A percentile compares a stretch with the other conserved stretches of the same genome.
Evolutionary conservation across 805 yeast genomes (phyloP).

Genomic region (Millerozyma acaciae): DNA sequence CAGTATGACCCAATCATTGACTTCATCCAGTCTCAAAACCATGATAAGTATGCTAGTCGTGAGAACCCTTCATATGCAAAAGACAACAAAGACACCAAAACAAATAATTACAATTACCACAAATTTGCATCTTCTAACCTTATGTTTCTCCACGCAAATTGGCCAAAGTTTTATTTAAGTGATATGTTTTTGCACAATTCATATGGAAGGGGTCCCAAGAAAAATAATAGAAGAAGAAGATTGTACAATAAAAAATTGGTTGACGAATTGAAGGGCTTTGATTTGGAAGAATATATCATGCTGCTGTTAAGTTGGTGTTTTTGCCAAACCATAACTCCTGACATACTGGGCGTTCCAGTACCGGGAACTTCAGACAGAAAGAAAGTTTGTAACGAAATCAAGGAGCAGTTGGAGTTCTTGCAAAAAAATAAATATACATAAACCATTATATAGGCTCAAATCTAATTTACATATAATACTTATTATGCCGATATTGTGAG

Average conservation of each 20-base stretch:
- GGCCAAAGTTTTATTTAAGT: slow-evolving; percentile 29
- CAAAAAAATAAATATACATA: slow-evolving; percentile 2
- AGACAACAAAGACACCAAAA: slow-evolving; percentile 16
- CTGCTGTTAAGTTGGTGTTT: slow-evolving; percentile 25
- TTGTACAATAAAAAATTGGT: slow-evolving; percentile 23
- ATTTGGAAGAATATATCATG: slow-evolving; percentile 26
- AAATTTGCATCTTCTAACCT: slow-evolving; percentile 22
- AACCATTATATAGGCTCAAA: background rate
- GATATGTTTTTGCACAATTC: slow-evolving; percentile 24
- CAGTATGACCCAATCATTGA: slow-evolving; percentile 36
- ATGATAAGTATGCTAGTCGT: slow-evolving; percentile 11
- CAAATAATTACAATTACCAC: slow-evolving; percentile 28
- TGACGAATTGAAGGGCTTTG: slow-evolving; percentile 23
- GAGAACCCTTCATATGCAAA: slow-evolving; percentile 18
- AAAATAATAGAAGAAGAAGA: slow-evolving; percentile 21
- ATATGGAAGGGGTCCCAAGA: slow-evolving; percentile 25
- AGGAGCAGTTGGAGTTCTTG: slow-evolving; percentile 22
- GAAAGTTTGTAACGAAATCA: slow-evolving; percentile 21
- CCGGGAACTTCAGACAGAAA: slow-evolving; percentile 17
- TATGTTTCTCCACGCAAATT: slow-evolving; percentile 35
- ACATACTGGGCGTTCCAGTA: slow-evolving; percentile 19
- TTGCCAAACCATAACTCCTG: slow-evolving; percentile 22
- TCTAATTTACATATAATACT: no score
- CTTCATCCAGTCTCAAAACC: slow-evolving; percentile 14
- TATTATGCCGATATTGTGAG: no score